These are phyloP conservation scores for Fagopyrum esculentum DNA, from an alignment of 148 eudicot genomes.

Conservation along the genomic window DNA sequence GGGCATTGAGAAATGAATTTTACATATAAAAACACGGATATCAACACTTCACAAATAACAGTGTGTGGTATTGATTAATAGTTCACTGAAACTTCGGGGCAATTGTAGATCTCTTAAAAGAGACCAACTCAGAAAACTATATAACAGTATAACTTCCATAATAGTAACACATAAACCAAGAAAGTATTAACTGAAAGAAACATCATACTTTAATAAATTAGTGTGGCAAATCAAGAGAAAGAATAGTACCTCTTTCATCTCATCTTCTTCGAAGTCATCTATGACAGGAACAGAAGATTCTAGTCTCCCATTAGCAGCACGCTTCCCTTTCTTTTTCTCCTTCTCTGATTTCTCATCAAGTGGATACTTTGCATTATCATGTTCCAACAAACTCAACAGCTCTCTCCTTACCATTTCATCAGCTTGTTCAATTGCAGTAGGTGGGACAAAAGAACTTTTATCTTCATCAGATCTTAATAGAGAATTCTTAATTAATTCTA, in stretches of 20 bases:
- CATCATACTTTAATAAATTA: background rate
- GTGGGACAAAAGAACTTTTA: conserved; percentile 94
- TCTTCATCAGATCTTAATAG: conserved; percentile 86
- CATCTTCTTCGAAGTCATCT: conserved; percentile 78
- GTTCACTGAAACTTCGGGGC: background rate
- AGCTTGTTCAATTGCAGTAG: conserved; percentile 87
- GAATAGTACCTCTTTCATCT: conserved; percentile 63
- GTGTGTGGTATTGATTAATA: background rate
- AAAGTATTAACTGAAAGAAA: background rate
- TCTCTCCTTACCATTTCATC: conserved; percentile 92
- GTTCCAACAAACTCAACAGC: conserved; percentile 71
- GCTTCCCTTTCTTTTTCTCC: conserved; percentile 89
- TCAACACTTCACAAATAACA: background rate
- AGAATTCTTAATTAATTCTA: conserved; percentile 62
- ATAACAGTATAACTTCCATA: background rate
- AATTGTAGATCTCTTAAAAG: background rate
- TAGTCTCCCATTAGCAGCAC: conserved; percentile 43
- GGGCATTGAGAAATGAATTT: background rate
- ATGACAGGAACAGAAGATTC: conserved; percentile 45
- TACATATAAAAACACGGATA: background rate
- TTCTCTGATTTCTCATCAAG: conserved; percentile 63
- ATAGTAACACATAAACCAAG: background rate
- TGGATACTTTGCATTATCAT: conserved; percentile 95
- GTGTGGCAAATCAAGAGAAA: background rate
- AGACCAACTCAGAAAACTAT: background rate